phyloP scores from a whole-genome alignment of 2,329 filamentous ascomycete genomes.

The Ascochyta fabae region DNA sequence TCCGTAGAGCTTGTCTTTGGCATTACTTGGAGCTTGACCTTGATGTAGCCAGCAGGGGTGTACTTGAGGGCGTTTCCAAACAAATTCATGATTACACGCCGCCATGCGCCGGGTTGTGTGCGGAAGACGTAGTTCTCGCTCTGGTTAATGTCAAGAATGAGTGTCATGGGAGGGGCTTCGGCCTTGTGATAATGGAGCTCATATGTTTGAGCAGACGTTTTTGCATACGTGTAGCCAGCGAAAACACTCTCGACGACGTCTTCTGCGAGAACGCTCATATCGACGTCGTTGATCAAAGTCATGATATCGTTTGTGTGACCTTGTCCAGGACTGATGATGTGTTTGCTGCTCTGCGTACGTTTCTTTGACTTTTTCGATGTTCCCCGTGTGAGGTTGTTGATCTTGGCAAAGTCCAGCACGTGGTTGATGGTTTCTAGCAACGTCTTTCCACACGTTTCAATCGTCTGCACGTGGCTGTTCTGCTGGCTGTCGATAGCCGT shows the following conservation, averaged over 20 bases:
- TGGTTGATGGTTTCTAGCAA: conserved; percentile 53
- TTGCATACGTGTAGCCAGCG: conserved; percentile 45
- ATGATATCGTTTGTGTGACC: conserved; percentile 44
- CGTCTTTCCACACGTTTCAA: conserved; percentile 50
- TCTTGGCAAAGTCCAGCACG: conserved; percentile 51
- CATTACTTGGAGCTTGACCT: conserved; percentile 45
- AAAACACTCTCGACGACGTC: conserved; percentile 49
- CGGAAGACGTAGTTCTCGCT: conserved; percentile 45
- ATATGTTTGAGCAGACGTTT: conserved; percentile 36
- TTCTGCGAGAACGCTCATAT: conserved; percentile 45
- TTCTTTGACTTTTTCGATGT: conserved; percentile 40
- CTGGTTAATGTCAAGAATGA: conserved; percentile 47
- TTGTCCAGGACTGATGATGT: conserved; percentile 38
- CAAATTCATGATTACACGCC: conserved; percentile 50
- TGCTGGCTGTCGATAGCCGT: conserved; percentile 46
- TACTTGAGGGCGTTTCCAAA: conserved; percentile 52
- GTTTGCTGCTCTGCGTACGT: conserved; percentile 37
- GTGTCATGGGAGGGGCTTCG: conserved; percentile 31
- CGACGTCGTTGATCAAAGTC: conserved; percentile 45
- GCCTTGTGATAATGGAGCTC: conserved; percentile 26
- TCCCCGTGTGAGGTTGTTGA: conserved; percentile 46
- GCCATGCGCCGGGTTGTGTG: conserved; percentile 49
- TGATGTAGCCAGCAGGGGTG: conserved; percentile 46
- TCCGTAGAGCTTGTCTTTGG: conserved; percentile 26
- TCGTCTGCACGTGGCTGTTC: conserved; percentile 49